A percentile compares a stretch with the other conserved stretches of the same genome.
phyloP scores from a whole-genome alignment of 73 alveolate species.

The Blepharisma japonicum region DNA sequence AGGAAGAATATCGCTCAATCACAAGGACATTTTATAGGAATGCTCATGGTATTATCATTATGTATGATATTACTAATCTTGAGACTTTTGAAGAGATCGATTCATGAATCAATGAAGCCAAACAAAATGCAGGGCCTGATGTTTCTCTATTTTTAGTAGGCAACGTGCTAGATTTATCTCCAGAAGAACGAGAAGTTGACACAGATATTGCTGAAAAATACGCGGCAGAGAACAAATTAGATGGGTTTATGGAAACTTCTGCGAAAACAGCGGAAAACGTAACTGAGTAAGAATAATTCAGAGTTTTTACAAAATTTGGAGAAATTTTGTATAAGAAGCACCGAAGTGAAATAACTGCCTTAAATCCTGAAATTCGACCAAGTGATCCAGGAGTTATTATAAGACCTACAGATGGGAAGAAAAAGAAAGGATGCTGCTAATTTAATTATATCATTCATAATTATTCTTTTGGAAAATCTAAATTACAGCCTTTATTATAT shows the following conservation, averaged over 20 bases:
- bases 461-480: too few species aligned
- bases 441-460: too few species aligned
- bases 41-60: conserved; percentile 84
- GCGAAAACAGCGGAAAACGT: conserved; percentile 30
- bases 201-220: conserved; percentile 18
- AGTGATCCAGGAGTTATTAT: conserved; percentile 1
- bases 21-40: conserved; percentile 84
- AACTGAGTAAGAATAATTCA: conserved; percentile 13
- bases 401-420: not conserved
- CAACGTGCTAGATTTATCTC: conserved; percentile 47
- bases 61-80: conserved; percentile 79
- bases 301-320: conserved; percentile 18
- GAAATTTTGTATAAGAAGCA: conserved; percentile 3
- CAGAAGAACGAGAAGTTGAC: conserved; percentile 47
- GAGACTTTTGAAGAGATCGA: conserved; percentile 50
- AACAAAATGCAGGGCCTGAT: conserved; percentile 37
- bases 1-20: conserved; percentile 85
- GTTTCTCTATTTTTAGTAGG: conserved; percentile 42
- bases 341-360: not conserved
- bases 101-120: conserved; percentile 52
- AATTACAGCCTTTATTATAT: too few species aligned
- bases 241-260: conserved; percentile 17
- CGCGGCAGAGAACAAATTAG: not conserved
- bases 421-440: conserved; percentile 20
- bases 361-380: not conserved